These are phyloP conservation scores for Petunia secreta DNA, from an alignment of 257 asterid species.

Conservation along the genomic window DNA sequence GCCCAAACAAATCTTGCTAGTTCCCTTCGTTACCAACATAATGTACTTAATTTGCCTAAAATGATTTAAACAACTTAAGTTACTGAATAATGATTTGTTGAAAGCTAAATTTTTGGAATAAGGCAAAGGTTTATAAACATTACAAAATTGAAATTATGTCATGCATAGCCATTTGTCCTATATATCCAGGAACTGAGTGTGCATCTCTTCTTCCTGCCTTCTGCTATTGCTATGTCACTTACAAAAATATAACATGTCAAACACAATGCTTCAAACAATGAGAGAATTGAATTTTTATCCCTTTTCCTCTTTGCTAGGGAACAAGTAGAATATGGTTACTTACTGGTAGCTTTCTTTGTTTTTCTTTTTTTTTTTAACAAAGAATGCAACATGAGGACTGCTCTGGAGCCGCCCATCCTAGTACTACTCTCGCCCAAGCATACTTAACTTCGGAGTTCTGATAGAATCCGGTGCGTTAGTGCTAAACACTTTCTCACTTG, in stretches of 20 bases:
- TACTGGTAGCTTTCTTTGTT: background rate
- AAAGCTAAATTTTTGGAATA: too few species aligned
- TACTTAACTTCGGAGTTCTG: conserved; percentile 1
- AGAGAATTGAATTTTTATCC: background rate
- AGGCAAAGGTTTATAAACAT: too few species aligned
- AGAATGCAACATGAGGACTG: background rate
- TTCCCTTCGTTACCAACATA: too few species aligned
- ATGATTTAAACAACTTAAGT: background rate
- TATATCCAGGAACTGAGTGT: too few species aligned
- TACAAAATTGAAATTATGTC: too few species aligned
- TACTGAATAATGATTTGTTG: background rate
- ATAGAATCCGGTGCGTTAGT: background rate
- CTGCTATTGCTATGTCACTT: background rate
- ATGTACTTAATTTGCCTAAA: background rate
- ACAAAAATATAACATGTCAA: background rate
- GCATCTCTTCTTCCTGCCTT: too few species aligned
- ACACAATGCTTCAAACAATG: background rate
- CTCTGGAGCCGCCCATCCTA: background rate
- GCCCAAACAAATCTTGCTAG: too few species aligned
- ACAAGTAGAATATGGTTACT: background rate
- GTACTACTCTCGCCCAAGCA: background rate
- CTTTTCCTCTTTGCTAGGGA: conserved; percentile 1
- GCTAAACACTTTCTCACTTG: conserved; percentile 14
- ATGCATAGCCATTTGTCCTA: too few species aligned
- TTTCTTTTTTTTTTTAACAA: background rate